Percentiles rank a stretch among this genome's conserved stretches.
Evolutionary conservation across 2,329 filamentous ascomycete genomes (phyloP).

Genomic region (Beauveria medogensis): DNA sequence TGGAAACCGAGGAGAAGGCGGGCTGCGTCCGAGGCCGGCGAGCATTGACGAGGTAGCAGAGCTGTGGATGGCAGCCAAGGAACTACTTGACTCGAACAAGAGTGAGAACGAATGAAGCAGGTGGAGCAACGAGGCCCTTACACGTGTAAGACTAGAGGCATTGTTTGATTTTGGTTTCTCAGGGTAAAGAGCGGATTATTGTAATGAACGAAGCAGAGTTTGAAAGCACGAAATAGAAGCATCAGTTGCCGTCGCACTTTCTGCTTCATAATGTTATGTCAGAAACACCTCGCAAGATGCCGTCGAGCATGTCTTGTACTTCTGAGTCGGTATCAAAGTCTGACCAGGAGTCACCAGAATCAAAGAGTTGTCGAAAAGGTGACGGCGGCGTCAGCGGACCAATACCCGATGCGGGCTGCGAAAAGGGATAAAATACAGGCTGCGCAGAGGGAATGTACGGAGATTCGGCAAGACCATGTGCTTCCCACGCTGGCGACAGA

Average conservation of each 20-base stretch:
- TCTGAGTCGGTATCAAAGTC: neutral
- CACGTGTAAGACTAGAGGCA: neutral
- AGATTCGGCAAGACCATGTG: neutral
- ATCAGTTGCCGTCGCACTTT: neutral
- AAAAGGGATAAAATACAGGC: conserved; percentile 8
- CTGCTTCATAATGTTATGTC: neutral
- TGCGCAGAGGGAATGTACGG: conserved; percentile 9
- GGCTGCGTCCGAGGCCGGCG: neutral
- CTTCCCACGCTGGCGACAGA: neutral
- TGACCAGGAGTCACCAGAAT: neutral
- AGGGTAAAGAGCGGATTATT: neutral
- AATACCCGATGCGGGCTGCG: neutral
- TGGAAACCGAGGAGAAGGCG: neutral
- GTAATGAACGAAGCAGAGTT: neutral
- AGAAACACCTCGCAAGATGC: neutral
- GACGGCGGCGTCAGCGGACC: conserved; percentile 4
- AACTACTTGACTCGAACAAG: conserved; percentile 17
- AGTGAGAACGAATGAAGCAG: neutral
- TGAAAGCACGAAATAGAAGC: neutral
- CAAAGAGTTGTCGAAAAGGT: neutral
- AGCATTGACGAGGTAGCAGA: conserved; percentile 14
- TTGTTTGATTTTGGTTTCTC: neutral
- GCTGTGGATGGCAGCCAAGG: conserved; percentile 18
- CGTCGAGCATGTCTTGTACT: neutral
- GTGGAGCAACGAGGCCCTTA: neutral